phyloP scores from a whole-genome alignment of 192 early-diverging fungal genomes.

The Podila minutissima region DNA sequence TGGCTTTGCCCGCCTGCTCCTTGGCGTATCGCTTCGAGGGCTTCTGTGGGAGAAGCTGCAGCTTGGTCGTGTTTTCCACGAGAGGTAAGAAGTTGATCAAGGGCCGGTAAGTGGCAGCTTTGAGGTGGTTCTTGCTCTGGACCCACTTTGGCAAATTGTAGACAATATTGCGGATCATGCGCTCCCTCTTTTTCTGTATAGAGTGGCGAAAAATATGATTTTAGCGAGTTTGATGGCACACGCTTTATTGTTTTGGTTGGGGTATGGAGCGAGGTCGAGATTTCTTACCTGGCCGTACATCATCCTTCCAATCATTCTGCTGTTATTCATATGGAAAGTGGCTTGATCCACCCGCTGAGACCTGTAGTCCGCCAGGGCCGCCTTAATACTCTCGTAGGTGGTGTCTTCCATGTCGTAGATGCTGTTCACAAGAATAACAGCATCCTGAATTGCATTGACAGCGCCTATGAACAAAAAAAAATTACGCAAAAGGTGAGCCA shows the following conservation, averaged over 20 bases:
- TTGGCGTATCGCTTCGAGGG: not conserved
- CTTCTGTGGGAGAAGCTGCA: not conserved
- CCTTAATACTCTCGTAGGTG: not conserved
- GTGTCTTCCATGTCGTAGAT: not conserved
- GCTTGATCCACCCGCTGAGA: not conserved
- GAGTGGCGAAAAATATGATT: not conserved
- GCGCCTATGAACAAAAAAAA: not conserved
- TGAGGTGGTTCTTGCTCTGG: not conserved
- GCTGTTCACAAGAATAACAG: not conserved
- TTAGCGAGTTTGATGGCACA: not conserved
- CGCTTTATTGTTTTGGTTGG: no score
- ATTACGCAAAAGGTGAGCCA: no score
- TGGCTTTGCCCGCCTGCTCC: not conserved
- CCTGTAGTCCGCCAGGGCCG: not conserved
- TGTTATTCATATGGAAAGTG: not conserved
- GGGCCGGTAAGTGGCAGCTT: not conserved
- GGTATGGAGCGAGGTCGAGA: no score
- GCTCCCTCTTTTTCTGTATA: not conserved
- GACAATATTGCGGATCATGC: not conserved
- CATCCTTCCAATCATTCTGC: not conserved
- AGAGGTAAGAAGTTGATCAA: not conserved
- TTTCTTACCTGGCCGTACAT: not conserved
- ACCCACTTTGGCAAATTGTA: not conserved
- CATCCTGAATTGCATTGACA: not conserved
- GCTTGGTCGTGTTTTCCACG: not conserved